Percentiles rank a stretch among this genome's conserved stretches.
phyloP scores from a whole-genome alignment of 2,329 filamentous ascomycete genomes.

The Alternaria atra region DNA sequence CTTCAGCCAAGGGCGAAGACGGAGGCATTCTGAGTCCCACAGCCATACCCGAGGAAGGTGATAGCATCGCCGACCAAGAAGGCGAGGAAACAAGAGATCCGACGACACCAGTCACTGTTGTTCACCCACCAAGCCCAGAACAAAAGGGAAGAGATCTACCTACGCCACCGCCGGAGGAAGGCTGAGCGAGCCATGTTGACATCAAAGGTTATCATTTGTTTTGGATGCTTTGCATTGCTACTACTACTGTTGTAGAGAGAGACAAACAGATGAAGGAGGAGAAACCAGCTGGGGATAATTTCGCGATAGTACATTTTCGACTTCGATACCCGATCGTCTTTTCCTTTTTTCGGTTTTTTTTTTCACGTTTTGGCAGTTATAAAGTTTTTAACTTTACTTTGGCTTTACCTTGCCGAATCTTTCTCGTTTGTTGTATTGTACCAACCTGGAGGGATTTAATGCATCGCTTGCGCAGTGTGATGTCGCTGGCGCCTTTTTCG shows the following conservation, averaged over 20 bases:
- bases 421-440: constrained; percentile 2
- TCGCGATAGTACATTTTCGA: constrained; percentile 3
- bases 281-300: constrained; percentile 4
- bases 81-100: constrained; percentile 16
- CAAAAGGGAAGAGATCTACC: constrained; percentile 37
- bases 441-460: background rate
- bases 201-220: background rate
- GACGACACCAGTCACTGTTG: constrained; percentile 47
- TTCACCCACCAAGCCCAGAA: constrained; percentile 51
- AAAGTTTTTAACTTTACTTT: background rate
- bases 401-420: background rate
- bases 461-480: constrained; percentile 3
- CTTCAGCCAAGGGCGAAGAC: constrained; percentile 43
- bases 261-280: background rate
- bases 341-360: background rate
- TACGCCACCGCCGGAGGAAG: constrained; percentile 42
- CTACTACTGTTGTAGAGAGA: background rate
- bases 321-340: constrained; percentile 16
- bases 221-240: background rate
- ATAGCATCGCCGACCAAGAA: constrained; percentile 20
- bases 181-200: background rate
- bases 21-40: constrained; percentile 47
- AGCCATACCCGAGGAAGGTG: constrained; percentile 43
- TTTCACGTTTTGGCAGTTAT: background rate
- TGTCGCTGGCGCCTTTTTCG: background rate